A percentile compares a stretch with the other conserved stretches of the same genome.
These are phyloP conservation scores for Kregervanrija pseudodelftensis DNA, from an alignment of 805 yeast species.

Conservation along the genomic window DNA sequence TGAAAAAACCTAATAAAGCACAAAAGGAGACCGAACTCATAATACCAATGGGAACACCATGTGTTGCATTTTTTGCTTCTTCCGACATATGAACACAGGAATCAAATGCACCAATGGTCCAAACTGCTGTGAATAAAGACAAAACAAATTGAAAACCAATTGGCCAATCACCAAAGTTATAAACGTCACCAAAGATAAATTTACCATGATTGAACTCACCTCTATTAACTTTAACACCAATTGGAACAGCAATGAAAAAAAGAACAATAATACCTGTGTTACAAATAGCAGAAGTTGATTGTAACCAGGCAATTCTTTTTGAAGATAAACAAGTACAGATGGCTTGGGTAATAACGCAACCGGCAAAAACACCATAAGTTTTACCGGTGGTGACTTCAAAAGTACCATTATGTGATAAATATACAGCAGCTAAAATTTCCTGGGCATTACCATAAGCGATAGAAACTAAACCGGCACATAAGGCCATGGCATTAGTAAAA, in stretches of 20 bases:
- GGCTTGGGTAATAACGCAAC: conserved; percentile 47
- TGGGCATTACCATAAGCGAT: conserved; percentile 63
- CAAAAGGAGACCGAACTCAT: conserved; percentile 51
- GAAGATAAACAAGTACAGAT: conserved; percentile 51
- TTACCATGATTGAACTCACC: conserved; percentile 38
- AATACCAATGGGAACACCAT: conserved; percentile 61
- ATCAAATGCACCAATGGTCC: conserved; percentile 74
- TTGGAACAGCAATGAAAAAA: conserved; percentile 57
- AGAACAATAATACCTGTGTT: conserved; percentile 47
- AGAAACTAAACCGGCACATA: conserved; percentile 60
- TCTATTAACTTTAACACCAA: conserved; percentile 39
- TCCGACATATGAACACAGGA: conserved; percentile 69
- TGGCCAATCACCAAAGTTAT: conserved; percentile 49
- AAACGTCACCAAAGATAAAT: conserved; percentile 48
- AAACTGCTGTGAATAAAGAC: conserved; percentile 53
- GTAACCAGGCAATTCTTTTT: conserved; percentile 48
- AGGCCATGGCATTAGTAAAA: conserved; percentile 58
- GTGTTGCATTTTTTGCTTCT: conserved; percentile 57
- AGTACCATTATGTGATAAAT: conserved; percentile 41
- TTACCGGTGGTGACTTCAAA: conserved; percentile 48
- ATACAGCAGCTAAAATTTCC: conserved; percentile 53
- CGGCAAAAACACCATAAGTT: conserved; percentile 61
- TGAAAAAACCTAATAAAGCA: conserved; percentile 50
- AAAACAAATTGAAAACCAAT: conserved; percentile 48
- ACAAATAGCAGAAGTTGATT: conserved; percentile 48